phyloP scores from a whole-genome alignment of 371 early-diverging fungal genomes.

The Mucor mucedo region DNA sequence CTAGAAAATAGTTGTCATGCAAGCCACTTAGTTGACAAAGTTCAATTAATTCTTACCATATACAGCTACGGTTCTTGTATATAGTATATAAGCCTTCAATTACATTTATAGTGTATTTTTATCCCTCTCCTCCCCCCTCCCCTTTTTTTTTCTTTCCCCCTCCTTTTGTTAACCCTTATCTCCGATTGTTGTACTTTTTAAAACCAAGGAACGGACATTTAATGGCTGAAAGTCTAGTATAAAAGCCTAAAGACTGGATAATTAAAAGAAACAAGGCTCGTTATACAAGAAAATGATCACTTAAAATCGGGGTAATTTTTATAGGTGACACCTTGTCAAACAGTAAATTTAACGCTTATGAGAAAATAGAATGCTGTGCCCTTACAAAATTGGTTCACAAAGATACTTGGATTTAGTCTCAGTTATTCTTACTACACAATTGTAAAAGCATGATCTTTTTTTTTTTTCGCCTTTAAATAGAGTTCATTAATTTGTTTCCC shows the following conservation, averaged over 20 bases:
- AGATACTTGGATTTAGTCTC: constrained; percentile 18
- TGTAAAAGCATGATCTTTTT: constrained; percentile 25
- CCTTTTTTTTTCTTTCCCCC: constrained; percentile 1
- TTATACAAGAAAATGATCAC: background rate
- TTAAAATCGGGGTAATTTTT: constrained; percentile 5
- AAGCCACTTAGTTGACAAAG: background rate
- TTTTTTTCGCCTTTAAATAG: constrained; percentile 10
- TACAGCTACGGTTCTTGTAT: background rate
- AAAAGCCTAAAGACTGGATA: background rate
- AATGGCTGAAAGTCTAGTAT: background rate
- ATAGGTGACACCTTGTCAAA: constrained; percentile 27
- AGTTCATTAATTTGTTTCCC: constrained; percentile 5
- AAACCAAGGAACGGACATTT: constrained; percentile 2
- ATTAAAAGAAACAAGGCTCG: background rate
- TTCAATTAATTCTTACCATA: background rate
- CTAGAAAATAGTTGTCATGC: background rate
- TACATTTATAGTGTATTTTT: too few species aligned
- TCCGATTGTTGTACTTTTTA: background rate
- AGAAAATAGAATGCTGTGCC: constrained; percentile 18
- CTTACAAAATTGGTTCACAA: constrained; percentile 16
- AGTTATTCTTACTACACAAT: constrained; percentile 4
- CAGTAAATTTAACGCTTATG: constrained; percentile 12
- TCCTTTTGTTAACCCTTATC: constrained; percentile 8
- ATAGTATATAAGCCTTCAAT: too few species aligned
- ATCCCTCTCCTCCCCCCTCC: background rate